Evolutionary conservation across 2,329 filamentous ascomycete species (phyloP).

Genomic region (Cytospora chrysosperma): DNA sequence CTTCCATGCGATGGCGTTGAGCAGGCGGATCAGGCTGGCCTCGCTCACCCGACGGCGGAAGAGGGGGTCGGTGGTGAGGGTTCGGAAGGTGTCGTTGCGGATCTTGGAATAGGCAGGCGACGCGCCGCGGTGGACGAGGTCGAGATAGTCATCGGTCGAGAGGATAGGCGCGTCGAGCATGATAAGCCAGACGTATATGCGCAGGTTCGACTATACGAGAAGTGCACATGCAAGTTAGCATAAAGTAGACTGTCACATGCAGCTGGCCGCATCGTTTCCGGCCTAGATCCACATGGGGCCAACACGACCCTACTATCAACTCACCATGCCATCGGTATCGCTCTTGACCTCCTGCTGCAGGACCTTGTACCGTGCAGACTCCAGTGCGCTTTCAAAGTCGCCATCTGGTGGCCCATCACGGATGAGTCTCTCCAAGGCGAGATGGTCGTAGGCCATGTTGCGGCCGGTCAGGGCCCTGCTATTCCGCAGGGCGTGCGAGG

Average conservation of each 20-base stretch:
- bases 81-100: constrained; percentile 96
- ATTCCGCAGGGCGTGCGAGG: constrained; percentile 24
- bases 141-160: constrained; percentile 83
- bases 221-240: constrained; percentile 2
- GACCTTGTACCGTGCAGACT: constrained; percentile 71
- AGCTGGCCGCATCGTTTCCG: neutral
- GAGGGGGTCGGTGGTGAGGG: constrained; percentile 92
- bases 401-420: constrained; percentile 76
- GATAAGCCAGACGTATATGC: constrained; percentile 96
- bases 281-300: neutral
- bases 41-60: constrained; percentile 95
- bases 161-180: constrained; percentile 85
- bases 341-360: constrained; percentile 72
- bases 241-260: constrained; percentile 1
- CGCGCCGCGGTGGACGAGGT: constrained; percentile 86
- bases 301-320: constrained; percentile 24
- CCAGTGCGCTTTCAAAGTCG: constrained; percentile 64
- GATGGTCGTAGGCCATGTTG: constrained; percentile 48
- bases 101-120: constrained; percentile 97
- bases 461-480: constrained; percentile 39
- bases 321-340: constrained; percentile 78
- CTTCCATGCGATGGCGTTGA: constrained; percentile 94
- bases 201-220: constrained; percentile 70
- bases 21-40: constrained; percentile 86
- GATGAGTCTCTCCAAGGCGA: constrained; percentile 72